Percentiles rank a stretch among this genome's conserved stretches.
phyloP scores from a whole-genome alignment of 805 yeast genomes.

The Yarrowia sp. region DNA sequence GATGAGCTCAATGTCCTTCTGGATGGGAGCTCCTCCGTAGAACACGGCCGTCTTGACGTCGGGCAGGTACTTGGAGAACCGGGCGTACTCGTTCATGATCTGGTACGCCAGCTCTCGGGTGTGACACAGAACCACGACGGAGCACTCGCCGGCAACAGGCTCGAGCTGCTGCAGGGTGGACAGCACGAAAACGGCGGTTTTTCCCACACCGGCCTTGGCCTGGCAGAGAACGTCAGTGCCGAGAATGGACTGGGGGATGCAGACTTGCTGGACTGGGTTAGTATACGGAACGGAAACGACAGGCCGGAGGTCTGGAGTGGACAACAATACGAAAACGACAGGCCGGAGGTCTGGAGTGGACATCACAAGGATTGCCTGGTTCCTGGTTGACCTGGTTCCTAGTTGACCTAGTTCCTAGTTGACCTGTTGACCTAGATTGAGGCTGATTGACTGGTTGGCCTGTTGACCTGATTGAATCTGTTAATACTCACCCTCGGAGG shows the following conservation, averaged over 20 bases:
- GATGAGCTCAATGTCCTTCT: slow-evolving; percentile 80
- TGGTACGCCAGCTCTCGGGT: slow-evolving; percentile 99
- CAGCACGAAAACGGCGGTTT: slow-evolving; percentile 95
- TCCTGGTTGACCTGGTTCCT: too few relatives aligned
- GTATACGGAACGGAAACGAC: too few relatives aligned
- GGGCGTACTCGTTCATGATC: slow-evolving; percentile 93
- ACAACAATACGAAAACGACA: too few relatives aligned
- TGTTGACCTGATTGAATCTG: too few relatives aligned
- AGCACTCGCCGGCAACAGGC: slow-evolving; percentile 94
- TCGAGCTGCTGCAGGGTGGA: slow-evolving; percentile 96
- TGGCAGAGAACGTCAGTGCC: slow-evolving; percentile 98
- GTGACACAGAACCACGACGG: slow-evolving; percentile 93
- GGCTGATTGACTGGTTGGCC: too few relatives aligned
- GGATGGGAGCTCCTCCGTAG: slow-evolving; percentile 90
- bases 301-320: too few relatives aligned
- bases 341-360: too few relatives aligned
- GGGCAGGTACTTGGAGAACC: slow-evolving; percentile 98
- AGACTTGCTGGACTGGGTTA: slow-evolving; percentile 83
- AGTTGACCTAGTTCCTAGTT: too few relatives aligned
- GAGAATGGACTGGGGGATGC: slow-evolving; percentile 95
- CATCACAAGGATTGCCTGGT: too few relatives aligned
- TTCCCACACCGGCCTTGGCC: slow-evolving; percentile 99
- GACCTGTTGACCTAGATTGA: too few relatives aligned
- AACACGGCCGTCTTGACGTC: slow-evolving; percentile 95
- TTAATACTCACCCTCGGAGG: slow-evolving; percentile 88